These are phyloP conservation scores for Lactarius psammicola DNA, from an alignment of 768 basidiomycete genomes.

Conservation along the genomic window DNA sequence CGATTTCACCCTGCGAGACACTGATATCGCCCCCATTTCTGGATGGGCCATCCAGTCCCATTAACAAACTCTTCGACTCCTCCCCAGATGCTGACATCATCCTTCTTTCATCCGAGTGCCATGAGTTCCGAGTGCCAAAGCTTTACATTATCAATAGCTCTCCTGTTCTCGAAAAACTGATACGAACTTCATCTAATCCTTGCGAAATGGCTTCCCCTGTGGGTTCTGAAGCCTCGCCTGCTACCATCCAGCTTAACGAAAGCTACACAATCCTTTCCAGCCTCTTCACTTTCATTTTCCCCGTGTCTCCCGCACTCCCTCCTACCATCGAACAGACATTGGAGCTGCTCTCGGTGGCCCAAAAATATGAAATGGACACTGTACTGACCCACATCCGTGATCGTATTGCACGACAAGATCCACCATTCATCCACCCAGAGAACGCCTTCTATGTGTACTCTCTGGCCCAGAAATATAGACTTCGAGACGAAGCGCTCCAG, in stretches of 20 bases:
- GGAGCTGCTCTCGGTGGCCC: constrained; percentile 2
- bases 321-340: not conserved
- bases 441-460: constrained; percentile 5
- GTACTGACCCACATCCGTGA: constrained; percentile 3
- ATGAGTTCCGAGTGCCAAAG: not conserved
- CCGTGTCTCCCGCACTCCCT: not conserved
- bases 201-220: not conserved
- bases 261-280: not conserved
- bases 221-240: not conserved
- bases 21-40: not conserved
- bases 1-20: not conserved
- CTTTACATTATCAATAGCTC: constrained; percentile 1
- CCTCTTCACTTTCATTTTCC: not conserved
- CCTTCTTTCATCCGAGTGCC: not conserved
- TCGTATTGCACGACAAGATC: not conserved
- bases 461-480: constrained; percentile 3
- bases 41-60: not conserved
- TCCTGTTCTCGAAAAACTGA: constrained; percentile 11
- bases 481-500: not conserved
- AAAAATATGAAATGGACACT: constrained; percentile 5
- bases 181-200: not conserved
- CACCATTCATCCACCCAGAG: not conserved
- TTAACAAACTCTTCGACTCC: not conserved
- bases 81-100: not conserved
- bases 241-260: not conserved